Base-by-base conservation (phyloP, 345 rosid species). In the Lepidium africanum region DNA sequence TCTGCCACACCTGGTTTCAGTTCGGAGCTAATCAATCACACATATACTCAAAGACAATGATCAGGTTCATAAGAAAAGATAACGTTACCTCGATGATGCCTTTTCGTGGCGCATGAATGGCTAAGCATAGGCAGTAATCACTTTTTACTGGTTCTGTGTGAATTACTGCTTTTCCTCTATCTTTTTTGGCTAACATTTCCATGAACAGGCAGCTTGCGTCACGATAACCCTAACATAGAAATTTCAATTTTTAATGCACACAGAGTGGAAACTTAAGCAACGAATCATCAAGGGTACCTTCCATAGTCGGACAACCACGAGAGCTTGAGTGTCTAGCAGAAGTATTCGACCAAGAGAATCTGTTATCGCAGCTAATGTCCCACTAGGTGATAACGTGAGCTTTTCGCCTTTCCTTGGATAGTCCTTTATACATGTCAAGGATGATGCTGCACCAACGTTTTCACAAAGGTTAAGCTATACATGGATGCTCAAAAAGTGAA, bases 261-360 rank as follows among this genome's bases (percentile, higher is more conserved):
- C 10, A 2, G 25, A 40, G 45, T 2, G 25, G 11, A 10, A 11
- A 14, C 13, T 5, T 1, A 9, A 16, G 42, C 11, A 5, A 36
- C 45, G 55, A 36, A 53, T 17, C 13, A 23, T 33, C 11, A 12
- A 42, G 8, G 49, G 67, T 40, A 91, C 99, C 99, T 94, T 94
- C 97, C 97, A 94, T 9, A 94, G 76, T 6, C 97, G 88, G 66
- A 94, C 97, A 46, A 91, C 96, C 33, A 94, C 96, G 36, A 94
- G 87, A 27, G 99, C 99, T 71, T 86, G 95, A 77, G 97, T 91
- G 75, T 94, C 99, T 70, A 94, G 80, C 36, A 91, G 88, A 81
- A 87, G 85, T 76, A 94, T 87, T 17, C 99, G 96, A 69, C 97
- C 99, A 73, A 94, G 93, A 53, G 99, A 94, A 79, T 94, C 99